Conservation (phyloP, 2,329 filamentous ascomycete genomes). For the Clonostachys rosea region DNA sequence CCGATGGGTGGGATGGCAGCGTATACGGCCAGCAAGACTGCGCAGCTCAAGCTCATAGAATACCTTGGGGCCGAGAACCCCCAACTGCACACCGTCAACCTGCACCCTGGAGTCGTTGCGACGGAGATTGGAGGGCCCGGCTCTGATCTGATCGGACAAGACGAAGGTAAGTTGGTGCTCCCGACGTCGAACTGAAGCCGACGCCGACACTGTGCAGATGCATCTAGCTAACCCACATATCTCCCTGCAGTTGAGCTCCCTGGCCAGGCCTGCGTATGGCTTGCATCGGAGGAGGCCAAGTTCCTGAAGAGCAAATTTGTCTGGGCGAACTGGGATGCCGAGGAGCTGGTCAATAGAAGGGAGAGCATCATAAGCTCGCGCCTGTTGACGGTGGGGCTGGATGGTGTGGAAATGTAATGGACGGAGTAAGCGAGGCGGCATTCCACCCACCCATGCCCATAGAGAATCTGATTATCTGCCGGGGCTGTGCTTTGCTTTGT, state of each 20-base stretch:
- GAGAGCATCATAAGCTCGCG: slow-evolving; percentile 18
- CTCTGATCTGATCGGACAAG: too few relatives aligned
- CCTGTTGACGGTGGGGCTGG: too few relatives aligned
- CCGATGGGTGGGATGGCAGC: slow-evolving; percentile 7
- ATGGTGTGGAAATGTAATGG: too few relatives aligned
- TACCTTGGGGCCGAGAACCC: slow-evolving; percentile 27
- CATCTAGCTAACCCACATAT: too few relatives aligned
- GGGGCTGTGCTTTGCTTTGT: too few relatives aligned
- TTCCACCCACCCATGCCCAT: too few relatives aligned
- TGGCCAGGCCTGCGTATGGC: slow-evolving; percentile 9
- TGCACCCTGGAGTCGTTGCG: slow-evolving; percentile 33
- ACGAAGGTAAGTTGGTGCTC: too few relatives aligned
- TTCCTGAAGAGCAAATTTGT: slow-evolving; percentile 23
- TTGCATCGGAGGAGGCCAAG: slow-evolving; percentile 16
- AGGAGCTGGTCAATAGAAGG: slow-evolving; percentile 23
- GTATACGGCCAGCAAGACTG: slow-evolving; percentile 28
- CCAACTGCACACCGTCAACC: slow-evolving; percentile 21
- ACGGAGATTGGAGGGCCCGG: slow-evolving; percentile 12
- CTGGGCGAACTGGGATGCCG: slow-evolving; percentile 26
- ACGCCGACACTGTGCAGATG: too few relatives aligned
- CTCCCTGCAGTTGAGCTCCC: slow-evolving; percentile 9
- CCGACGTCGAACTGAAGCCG: too few relatives aligned
- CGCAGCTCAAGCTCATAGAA: slow-evolving; percentile 23
- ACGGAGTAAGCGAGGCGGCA: too few relatives aligned
- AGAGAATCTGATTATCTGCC: too few relatives aligned